A percentile compares a stretch with the other conserved stretches of the same genome.
phyloP scores from a whole-genome alignment of 441 rosid genomes.

The Arabidopsis hybrid region DNA sequence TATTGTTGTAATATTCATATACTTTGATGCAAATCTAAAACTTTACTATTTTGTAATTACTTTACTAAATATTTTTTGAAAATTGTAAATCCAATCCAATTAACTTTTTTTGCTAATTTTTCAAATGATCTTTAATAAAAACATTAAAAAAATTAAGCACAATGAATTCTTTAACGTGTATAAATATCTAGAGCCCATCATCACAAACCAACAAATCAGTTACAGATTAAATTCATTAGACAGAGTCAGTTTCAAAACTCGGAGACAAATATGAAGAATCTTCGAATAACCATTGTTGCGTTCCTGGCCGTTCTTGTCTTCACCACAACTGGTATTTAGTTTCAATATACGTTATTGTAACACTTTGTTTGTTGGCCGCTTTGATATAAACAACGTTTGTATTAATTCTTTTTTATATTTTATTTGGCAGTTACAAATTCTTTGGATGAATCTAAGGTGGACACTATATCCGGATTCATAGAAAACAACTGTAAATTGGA shows the following conservation, averaged over 20 bases:
- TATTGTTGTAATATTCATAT: too few relatives aligned
- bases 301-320: constrained; percentile 4
- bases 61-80: too few relatives aligned
- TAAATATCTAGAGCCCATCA: neutral
- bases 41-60: neutral
- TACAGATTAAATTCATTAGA: neutral
- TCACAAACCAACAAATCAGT: neutral
- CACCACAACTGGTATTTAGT: neutral
- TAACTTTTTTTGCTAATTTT: neutral
- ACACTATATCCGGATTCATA: neutral
- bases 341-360: neutral
- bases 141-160: too few relatives aligned
- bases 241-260: neutral
- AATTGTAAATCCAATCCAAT: neutral
- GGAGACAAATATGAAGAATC: constrained; percentile 7
- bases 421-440: neutral
- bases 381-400: neutral
- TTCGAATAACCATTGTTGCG: neutral
- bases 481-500: neutral
- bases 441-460: neutral
- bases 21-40: too few relatives aligned
- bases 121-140: neutral
- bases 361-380: neutral
- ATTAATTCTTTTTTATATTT: neutral
- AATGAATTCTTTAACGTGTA: neutral